Percentiles rank a stretch among this genome's conserved stretches.
Evolutionary conservation across 2,329 filamentous ascomycete genomes (phyloP).

Genomic region (Didymosphaeria variabile): DNA sequence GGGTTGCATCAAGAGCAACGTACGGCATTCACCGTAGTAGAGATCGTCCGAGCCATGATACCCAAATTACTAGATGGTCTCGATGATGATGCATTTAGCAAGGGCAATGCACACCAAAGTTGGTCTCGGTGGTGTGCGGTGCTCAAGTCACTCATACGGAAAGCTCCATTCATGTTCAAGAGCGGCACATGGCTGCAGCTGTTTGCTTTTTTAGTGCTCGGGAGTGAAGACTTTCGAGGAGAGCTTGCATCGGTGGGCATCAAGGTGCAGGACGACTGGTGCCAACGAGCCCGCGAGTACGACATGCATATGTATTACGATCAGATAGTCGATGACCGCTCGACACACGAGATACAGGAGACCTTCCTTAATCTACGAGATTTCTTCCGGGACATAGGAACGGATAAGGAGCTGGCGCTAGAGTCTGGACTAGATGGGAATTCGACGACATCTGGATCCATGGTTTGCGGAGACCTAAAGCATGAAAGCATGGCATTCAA

Average conservation of each 20-base stretch:
- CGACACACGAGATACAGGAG: slow-evolving; percentile 21
- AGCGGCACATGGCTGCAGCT: slow-evolving; percentile 20
- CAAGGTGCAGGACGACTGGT: slow-evolving; percentile 18
- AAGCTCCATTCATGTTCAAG: slow-evolving; percentile 18
- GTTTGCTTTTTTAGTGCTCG: slow-evolving; percentile 16
- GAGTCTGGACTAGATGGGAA: background rate
- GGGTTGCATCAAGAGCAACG: background rate
- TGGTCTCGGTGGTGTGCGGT: slow-evolving; percentile 6
- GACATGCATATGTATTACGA: slow-evolving; percentile 23
- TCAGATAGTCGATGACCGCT: slow-evolving; percentile 15
- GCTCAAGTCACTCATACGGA: slow-evolving; percentile 1
- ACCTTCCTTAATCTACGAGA: slow-evolving; percentile 19
- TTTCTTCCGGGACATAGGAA: slow-evolving; percentile 17
- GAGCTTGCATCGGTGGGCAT: slow-evolving; percentile 14
- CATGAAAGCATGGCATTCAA: background rate
- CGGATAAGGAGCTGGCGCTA: background rate
- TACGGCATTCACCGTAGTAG: background rate
- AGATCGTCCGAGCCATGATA: slow-evolving; percentile 4
- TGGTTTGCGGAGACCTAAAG: background rate
- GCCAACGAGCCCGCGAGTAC: slow-evolving; percentile 13
- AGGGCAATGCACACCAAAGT: background rate
- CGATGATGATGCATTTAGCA: slow-evolving; percentile 13
- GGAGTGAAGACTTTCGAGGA: background rate
- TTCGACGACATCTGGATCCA: background rate
- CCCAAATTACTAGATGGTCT: slow-evolving; percentile 8